phyloP scores from a whole-genome alignment of 495 filamentous ascomycete genomes.

The Stereocaulon alpinum region DNA sequence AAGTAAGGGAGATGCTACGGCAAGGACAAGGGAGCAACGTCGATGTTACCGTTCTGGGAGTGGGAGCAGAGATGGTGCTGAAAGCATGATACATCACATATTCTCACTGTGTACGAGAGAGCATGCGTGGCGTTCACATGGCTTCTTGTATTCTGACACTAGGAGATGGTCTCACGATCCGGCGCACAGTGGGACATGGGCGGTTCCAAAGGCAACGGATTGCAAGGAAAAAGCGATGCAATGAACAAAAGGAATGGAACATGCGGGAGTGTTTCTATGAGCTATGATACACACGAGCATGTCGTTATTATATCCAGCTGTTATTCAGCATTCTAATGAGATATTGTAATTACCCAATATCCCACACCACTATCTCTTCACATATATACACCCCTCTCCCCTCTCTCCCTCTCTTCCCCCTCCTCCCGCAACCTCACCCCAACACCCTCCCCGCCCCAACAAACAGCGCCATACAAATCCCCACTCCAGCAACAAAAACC shows the following conservation, averaged over 20 bases:
- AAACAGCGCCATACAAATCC: neutral
- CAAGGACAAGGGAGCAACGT: conserved; percentile 13
- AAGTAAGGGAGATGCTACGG: conserved; percentile 47
- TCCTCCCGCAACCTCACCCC: neutral
- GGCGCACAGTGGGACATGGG: neutral
- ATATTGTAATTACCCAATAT: neutral
- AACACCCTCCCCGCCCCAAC: neutral
- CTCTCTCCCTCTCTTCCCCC: too few relatives aligned
- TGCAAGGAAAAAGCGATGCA: too few relatives aligned
- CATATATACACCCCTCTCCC: too few relatives aligned
- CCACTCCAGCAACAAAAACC: neutral
- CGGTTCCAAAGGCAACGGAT: too few relatives aligned
- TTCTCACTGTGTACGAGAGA: neutral
- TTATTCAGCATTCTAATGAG: neutral
- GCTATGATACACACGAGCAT: conserved; percentile 2
- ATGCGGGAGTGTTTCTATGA: neutral
- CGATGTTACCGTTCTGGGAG: conserved; percentile 10
- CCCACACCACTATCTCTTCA: too few relatives aligned
- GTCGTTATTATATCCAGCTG: neutral
- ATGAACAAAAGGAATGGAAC: neutral
- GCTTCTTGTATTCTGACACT: neutral
- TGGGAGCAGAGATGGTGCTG: conserved; percentile 19
- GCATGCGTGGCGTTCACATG: neutral
- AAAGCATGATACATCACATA: conserved; percentile 6
- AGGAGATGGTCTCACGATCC: neutral